Conservation (phyloP, 1,284 basidiomycete species). For the Wolfiporia cocos region DNA sequence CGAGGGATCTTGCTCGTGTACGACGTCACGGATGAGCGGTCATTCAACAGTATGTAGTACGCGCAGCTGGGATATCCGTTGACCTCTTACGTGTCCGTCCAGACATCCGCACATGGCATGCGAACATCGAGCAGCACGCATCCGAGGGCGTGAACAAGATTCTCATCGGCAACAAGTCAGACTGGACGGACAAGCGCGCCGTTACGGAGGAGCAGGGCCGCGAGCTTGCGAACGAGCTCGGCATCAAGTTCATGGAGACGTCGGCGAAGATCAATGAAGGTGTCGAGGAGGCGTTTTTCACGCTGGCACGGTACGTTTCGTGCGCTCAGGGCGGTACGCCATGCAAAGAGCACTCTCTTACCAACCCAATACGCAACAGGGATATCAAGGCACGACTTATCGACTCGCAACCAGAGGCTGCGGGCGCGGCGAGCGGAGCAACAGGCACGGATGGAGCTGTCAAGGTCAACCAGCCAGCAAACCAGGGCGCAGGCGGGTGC, state of each 20-base stretch:
- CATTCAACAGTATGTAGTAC: constrained; percentile 83
- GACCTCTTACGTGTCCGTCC: neutral
- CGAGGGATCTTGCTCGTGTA: constrained; percentile 99
- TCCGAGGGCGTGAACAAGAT: constrained; percentile 99
- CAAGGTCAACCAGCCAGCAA: constrained; percentile 55
- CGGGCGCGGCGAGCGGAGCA: constrained; percentile 35
- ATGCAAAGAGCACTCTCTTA: too few relatives aligned
- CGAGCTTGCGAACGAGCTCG: constrained; percentile 83
- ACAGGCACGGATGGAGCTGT: constrained; percentile 48
- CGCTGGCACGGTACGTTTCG: constrained; percentile 77
- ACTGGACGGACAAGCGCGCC: constrained; percentile 96
- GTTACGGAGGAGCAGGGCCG: constrained; percentile 84
- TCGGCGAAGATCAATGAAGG: constrained; percentile 97
- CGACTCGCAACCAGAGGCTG: constrained; percentile 82
- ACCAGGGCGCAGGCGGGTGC: constrained; percentile 40
- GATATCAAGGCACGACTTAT: constrained; percentile 97
- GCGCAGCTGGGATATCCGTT: constrained; percentile 2
- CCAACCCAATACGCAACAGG: constrained; percentile 39
- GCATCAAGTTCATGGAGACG: constrained; percentile 96
- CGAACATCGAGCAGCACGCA: constrained; percentile 98
- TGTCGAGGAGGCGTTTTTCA: constrained; percentile 99
- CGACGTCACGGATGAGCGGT: constrained; percentile 97
- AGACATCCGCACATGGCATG: constrained; percentile 99
- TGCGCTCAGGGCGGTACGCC: neutral
- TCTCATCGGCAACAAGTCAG: constrained; percentile 98